Evolutionary conservation across 345 rosid species (phyloP).

Genomic region (Rhodamnia rubescens): DNA sequence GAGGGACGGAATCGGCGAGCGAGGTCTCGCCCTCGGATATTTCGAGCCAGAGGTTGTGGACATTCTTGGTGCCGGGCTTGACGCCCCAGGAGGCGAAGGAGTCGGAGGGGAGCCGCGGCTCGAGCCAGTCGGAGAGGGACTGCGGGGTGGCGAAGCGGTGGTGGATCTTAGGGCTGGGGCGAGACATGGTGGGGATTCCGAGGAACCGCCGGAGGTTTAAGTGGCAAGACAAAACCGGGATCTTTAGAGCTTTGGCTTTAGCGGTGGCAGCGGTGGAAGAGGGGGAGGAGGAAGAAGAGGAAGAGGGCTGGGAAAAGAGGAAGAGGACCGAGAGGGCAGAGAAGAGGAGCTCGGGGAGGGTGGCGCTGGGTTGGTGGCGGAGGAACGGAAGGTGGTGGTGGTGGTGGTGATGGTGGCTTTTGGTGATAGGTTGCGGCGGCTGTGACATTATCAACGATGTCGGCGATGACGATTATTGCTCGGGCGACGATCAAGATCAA

Average conservation of each 20-base stretch:
- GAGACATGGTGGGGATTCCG: slow-evolving; percentile 35
- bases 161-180: slow-evolving; percentile 3
- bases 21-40: slow-evolving; percentile 70
- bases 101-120: slow-evolving; percentile 66
- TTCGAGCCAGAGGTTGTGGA: slow-evolving; percentile 95
- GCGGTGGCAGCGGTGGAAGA: slow-evolving; percentile 19
- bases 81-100: slow-evolving; percentile 84
- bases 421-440: not conserved
- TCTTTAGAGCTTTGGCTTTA: slow-evolving; percentile 16
- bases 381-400: not conserved
- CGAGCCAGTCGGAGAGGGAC: slow-evolving; percentile 83
- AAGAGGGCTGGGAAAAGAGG: slow-evolving; percentile 21
- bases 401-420: not conserved
- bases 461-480: not conserved
- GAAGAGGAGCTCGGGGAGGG: slow-evolving; percentile 22
- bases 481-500: not conserved
- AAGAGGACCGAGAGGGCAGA: slow-evolving; percentile 11
- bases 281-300: not conserved
- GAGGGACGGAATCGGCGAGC: slow-evolving; percentile 61
- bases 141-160: slow-evolving; percentile 57
- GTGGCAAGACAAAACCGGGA: slow-evolving; percentile 27
- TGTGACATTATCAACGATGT: not conserved
- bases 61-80: slow-evolving; percentile 89
- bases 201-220: slow-evolving; percentile 34
- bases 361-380: not conserved